phyloP scores from a whole-genome alignment of 2,329 filamentous ascomycete genomes.

The Calonectria multiphialidica region DNA sequence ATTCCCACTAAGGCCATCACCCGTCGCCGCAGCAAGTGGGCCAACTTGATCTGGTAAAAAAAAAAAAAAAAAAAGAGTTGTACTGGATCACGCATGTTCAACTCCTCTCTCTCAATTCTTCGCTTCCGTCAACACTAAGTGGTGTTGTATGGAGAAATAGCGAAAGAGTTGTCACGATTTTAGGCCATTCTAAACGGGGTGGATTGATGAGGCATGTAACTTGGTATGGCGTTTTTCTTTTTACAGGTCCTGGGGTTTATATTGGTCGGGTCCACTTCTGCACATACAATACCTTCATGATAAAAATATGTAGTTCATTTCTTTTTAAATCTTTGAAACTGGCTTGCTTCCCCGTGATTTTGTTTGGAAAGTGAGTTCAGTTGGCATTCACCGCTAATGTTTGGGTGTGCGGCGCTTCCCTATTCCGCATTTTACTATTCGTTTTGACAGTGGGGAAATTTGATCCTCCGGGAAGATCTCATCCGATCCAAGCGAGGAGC shows the following conservation, averaged over 20 bases:
- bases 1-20: constrained; percentile 39
- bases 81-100: not conserved
- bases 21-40: constrained; percentile 24
- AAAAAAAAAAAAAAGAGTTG: no score
- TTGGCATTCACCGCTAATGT: no score
- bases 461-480: no score
- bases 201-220: not conserved
- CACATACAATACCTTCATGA: not conserved
- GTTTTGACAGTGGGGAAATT: no score
- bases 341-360: not conserved
- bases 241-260: not conserved
- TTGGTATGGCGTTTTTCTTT: not conserved
- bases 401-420: no score
- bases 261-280: not conserved
- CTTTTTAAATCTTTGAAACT: not conserved
- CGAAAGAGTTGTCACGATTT: not conserved
- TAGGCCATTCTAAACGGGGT: not conserved
- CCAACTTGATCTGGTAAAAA: constrained; percentile 20
- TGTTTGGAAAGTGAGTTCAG: not conserved
- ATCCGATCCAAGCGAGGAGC: no score
- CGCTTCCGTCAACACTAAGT: not conserved
- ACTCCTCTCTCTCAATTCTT: not conserved
- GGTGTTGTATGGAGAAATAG: not conserved
- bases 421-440: no score
- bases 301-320: not conserved